phyloP scores from a whole-genome alignment of 352 stramenopile genomes.

The Aphanomyces cochlioides region DNA sequence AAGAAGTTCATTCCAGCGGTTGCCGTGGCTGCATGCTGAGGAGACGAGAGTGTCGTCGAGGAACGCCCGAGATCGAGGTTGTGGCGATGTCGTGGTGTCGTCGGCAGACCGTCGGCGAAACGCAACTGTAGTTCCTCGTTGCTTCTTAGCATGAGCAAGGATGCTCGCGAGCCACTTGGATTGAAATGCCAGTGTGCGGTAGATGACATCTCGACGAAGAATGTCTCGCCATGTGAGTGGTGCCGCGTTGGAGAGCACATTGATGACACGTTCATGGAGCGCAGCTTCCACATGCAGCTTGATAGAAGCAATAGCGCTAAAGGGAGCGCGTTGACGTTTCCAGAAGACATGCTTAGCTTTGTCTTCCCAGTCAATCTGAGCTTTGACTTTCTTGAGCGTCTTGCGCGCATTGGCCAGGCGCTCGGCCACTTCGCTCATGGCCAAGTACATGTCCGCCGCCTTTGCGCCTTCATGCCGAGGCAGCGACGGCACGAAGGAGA shows the following conservation, averaged over 20 bases:
- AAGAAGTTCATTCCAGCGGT: neutral
- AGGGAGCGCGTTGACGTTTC: neutral
- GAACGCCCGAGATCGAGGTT: neutral
- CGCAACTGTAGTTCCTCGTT: neutral
- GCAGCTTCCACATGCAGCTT: constrained; percentile 10
- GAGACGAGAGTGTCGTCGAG: constrained; percentile 12
- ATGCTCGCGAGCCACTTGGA: constrained; percentile 18
- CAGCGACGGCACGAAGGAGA: too few species aligned
- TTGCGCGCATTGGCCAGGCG: constrained; percentile 2
- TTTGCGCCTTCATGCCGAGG: too few species aligned
- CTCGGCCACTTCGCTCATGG: neutral
- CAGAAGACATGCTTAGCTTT: neutral
- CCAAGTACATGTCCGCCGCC: too few species aligned
- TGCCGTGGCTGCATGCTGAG: neutral
- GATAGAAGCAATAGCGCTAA: neutral
- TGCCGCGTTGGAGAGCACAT: neutral
- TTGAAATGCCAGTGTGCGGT: constrained; percentile 7
- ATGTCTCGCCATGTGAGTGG: neutral
- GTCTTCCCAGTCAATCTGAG: constrained; percentile 20
- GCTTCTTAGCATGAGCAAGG: constrained; percentile 5
- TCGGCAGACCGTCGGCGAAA: constrained; percentile 27
- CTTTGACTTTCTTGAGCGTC: constrained; percentile 10
- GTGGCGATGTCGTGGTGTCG: neutral
- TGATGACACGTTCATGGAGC: constrained; percentile 18
- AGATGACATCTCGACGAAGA: constrained; percentile 5